Conservation (phyloP, 169 alveolate species). For the Pseudocohnilembus persalinus region DNA sequence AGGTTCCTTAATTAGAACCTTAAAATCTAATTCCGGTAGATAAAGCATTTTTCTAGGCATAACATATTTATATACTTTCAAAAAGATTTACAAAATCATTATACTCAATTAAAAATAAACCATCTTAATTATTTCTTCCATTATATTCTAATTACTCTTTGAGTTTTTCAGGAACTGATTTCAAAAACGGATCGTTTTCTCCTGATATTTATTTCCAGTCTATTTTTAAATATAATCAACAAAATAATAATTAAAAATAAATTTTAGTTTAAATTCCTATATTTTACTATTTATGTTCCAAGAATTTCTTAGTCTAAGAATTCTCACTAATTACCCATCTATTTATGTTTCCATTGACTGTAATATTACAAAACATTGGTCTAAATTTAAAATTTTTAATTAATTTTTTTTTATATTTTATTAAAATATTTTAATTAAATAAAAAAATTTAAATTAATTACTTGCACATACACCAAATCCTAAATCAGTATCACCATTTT, state of each 20-base stretch:
- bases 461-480: too few relatives aligned
- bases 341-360: constrained; percentile 32
- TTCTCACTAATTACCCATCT: constrained; percentile 35
- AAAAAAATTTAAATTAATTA: too few relatives aligned
- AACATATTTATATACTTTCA: constrained; percentile 51
- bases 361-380: constrained; percentile 62
- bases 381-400: constrained; percentile 59
- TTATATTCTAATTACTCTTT: background rate
- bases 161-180: background rate
- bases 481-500: constrained; percentile 34
- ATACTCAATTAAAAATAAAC: constrained; percentile 64
- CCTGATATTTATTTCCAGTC: constrained; percentile 66
- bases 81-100: constrained; percentile 56
- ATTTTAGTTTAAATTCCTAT: too few relatives aligned
- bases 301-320: constrained; percentile 72
- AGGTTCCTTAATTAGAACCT: background rate
- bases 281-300: constrained; percentile 51
- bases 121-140: constrained; percentile 48
- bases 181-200: constrained; percentile 52
- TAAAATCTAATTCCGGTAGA: background rate
- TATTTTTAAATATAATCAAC: background rate
- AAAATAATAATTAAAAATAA: too few relatives aligned
- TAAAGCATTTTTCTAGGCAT: background rate
- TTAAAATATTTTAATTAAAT: too few relatives aligned
- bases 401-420: constrained; percentile 43